Evolutionary conservation across 139 green algal species (phyloP).

Genomic region (Ettlia oleoabundans): DNA sequence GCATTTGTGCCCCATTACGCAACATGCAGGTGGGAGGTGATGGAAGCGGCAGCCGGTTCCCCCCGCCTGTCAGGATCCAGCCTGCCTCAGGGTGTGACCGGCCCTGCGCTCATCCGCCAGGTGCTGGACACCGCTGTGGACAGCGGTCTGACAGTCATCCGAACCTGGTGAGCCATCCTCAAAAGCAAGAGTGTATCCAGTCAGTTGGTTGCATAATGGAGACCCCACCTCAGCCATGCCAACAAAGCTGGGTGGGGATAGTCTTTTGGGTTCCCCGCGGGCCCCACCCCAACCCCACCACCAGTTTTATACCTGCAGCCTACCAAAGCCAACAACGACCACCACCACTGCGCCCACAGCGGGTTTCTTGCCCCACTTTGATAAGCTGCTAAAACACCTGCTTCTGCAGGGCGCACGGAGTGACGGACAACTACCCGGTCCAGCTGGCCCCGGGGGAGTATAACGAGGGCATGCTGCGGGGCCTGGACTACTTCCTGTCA

Average conservation of each 20-base stretch:
- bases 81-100: constrained; percentile 43
- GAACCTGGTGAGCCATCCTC: constrained; percentile 44
- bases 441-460: constrained; percentile 31
- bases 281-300: no score
- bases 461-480: constrained; percentile 51
- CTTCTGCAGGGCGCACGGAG: constrained; percentile 27
- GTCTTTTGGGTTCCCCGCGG: background rate
- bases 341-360: no score
- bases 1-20: background rate
- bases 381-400: background rate
- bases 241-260: background rate
- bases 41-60: constrained; percentile 60
- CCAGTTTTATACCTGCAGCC: no score
- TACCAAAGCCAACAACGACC: no score
- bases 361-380: no score
- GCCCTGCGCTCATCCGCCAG: constrained; percentile 35
- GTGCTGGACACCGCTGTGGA: constrained; percentile 47
- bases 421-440: constrained; percentile 37
- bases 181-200: no score
- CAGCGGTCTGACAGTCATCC: constrained; percentile 46
- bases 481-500: constrained; percentile 48
- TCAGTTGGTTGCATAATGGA: no score
- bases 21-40: constrained; percentile 58
- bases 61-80: constrained; percentile 42
- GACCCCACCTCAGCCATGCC: no score